These are phyloP conservation scores for Xylaria arbuscula DNA, from an alignment of 2,329 filamentous ascomycete species.

Conservation along the genomic window DNA sequence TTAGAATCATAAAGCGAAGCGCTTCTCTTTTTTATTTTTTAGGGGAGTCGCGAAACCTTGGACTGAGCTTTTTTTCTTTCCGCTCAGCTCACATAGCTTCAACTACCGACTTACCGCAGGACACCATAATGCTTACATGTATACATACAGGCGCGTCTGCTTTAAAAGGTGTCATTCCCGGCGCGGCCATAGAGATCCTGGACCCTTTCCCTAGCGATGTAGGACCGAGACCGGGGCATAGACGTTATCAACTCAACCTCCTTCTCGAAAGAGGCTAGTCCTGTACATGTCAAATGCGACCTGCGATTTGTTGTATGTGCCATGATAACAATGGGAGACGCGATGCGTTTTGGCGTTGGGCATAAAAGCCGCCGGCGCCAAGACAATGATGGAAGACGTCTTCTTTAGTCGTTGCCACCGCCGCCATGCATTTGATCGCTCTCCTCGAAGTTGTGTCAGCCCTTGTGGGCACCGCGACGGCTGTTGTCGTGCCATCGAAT, in stretches of 20 bases:
- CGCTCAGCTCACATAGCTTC: neutral
- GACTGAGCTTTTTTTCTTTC: too few relatives aligned
- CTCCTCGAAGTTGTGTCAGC: conserved; percentile 7
- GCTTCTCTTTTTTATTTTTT: neutral
- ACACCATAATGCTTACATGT: neutral
- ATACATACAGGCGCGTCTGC: neutral
- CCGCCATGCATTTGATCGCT: conserved; percentile 15
- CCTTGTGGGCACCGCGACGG: conserved; percentile 9
- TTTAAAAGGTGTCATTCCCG: neutral
- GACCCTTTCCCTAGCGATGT: neutral
- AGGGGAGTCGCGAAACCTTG: too few relatives aligned
- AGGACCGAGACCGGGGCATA: conserved; percentile 10
- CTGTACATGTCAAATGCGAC: neutral
- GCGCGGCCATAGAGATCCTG: neutral
- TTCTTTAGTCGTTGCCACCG: conserved; percentile 6
- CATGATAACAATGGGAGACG: conserved; percentile 10
- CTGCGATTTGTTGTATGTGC: neutral
- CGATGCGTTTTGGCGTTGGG: conserved; percentile 7
- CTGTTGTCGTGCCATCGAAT: conserved; percentile 6
- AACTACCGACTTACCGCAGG: neutral
- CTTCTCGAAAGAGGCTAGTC: conserved; percentile 13
- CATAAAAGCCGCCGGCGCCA: conserved; percentile 16
- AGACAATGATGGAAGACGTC: neutral
- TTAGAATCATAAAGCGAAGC: neutral
- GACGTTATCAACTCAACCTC: conserved; percentile 13